Evolutionary conservation across 345 rosid genomes (phyloP), one percentile per base, ranked within the genome.

Genomic region (Stellera chamaejasme): DNA sequence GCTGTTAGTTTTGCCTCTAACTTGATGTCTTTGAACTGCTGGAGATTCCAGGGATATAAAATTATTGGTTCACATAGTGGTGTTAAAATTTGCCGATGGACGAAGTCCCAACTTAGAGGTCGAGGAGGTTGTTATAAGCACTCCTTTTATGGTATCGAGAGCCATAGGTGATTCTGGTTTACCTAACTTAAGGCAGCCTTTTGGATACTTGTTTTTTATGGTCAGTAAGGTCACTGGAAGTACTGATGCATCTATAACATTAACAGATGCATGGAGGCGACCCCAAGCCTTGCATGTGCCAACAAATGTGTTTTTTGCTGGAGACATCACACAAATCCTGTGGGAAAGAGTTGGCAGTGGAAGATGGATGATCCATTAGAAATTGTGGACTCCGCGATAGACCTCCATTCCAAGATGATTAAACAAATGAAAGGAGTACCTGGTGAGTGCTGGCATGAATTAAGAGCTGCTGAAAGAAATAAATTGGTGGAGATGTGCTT

Each of bases 71-170:
- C 99, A 8, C 99, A 93, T 74, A 83, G 99, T 49, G 96, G 99
- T 14, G 99, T 93, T 60, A 93, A 93, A 61, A 89, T 93, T 49
- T 93, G 97, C 78, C 70, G 97, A 79, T 89, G 99, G 99, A 93
- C 99, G 58, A 93, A 93, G 72, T 93, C 97, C 27, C 99, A 93
- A 58, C 99, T 93, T 66, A 83, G 97, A 78, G 99, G 99, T 44
- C 80, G 99, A 57, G 99, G 99, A 80, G 99, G 99, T 61, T 93
- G 96, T 78, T 93, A 93, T 76, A 93, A 93, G 85, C 96, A 93
- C 71, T 84, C 97, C 13, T 93, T 93, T 71, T 89, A 93, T 71
- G 99, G 97, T 66, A 93, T 93, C 50, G 99, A 93, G 75, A 93
- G 99, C 73, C 99, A 93, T 69, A 89, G 99, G 99, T 93, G 60